phyloP scores from a whole-genome alignment of 2,329 filamentous ascomycete genomes.

The Sarocladium brachiariae region DNA sequence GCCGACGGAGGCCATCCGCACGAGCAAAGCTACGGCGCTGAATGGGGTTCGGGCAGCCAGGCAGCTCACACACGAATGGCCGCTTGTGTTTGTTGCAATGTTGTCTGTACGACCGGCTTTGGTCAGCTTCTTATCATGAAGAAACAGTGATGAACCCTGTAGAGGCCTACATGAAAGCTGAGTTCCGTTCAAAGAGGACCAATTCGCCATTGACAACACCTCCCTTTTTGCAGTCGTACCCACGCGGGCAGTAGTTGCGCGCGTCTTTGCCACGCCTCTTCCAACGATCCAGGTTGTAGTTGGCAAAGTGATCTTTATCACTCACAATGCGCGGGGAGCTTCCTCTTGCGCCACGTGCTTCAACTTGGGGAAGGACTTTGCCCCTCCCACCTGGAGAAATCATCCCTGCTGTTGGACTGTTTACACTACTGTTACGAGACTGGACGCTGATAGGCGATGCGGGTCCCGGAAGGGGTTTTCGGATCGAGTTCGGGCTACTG shows the following conservation, averaged over 20 bases:
- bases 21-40: slow-evolving; percentile 35
- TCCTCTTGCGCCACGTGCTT: slow-evolving; percentile 9
- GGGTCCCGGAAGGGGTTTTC: neutral
- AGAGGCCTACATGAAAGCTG: slow-evolving; percentile 29
- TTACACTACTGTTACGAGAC: neutral
- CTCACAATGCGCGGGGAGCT: slow-evolving; percentile 5
- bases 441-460: neutral
- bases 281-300: slow-evolving; percentile 32
- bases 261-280: slow-evolving; percentile 32
- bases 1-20: slow-evolving; percentile 34
- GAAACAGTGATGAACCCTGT: neutral
- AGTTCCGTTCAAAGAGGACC: slow-evolving; percentile 34
- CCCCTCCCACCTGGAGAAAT: neutral
- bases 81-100: slow-evolving; percentile 37
- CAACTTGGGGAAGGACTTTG: slow-evolving; percentile 1
- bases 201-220: slow-evolving; percentile 32
- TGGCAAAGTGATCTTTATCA: neutral
- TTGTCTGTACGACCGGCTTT: slow-evolving; percentile 25
- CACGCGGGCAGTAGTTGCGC: slow-evolving; percentile 29
- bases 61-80: slow-evolving; percentile 32
- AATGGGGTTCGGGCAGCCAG: slow-evolving; percentile 32
- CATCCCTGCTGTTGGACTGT: neutral
- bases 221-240: slow-evolving; percentile 30
- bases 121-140: slow-evolving; percentile 12
- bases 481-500: neutral